Base-by-base conservation (phyloP, 108 stramenopile species). In the Conticribra weissflogii region DNA sequence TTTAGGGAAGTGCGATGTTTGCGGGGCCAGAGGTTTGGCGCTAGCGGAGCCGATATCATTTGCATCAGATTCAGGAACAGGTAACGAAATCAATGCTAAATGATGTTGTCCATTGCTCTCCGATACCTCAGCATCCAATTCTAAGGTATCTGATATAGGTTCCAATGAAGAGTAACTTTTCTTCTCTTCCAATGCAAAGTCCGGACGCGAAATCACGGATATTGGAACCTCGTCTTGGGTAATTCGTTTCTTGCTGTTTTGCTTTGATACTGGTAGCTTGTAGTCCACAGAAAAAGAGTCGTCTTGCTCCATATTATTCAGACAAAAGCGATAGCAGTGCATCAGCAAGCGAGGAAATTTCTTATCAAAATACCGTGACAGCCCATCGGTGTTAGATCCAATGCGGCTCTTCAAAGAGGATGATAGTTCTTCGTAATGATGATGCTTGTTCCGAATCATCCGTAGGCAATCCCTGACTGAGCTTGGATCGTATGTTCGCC, bases 401-500 rank as follows among this genome's bases (percentile, higher is more conserved):
- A 87, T 80, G 7, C 54, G 59, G 31, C 27, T 52, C 52, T 84
- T 88, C 16, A 97, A 77, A 24, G 76, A 54, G 47, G 73, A 60
- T 16, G 95, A 88, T 29, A 98, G 68, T 69, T 97, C 96, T 44
- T 96, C 90, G 57, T 87, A 96, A 76, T 98, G 97, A 79, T 97
- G 95, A 49, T 94, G 83, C 72, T 98, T 98, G 71, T 98, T 98
- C 36, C 97, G 78, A 66, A 98, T 93, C 66, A 98, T 77, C 51
- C 97, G 78, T 29, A 98, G 72, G 21, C 88, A 78, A 68, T 98
- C 97, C 24, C 96, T 73, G 32, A 97, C 86, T 59, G 91, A 93
- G 41, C 87, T 87, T 47, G 86, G 85, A 62, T 97, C 97, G 59
- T 98, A 98, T 17, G 93, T 96, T 7, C 97, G 83, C 49, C 91